Evolutionary conservation across 176 grass and related monocot species (phyloP).

Genomic region (Rhynchospora tenuis): DNA sequence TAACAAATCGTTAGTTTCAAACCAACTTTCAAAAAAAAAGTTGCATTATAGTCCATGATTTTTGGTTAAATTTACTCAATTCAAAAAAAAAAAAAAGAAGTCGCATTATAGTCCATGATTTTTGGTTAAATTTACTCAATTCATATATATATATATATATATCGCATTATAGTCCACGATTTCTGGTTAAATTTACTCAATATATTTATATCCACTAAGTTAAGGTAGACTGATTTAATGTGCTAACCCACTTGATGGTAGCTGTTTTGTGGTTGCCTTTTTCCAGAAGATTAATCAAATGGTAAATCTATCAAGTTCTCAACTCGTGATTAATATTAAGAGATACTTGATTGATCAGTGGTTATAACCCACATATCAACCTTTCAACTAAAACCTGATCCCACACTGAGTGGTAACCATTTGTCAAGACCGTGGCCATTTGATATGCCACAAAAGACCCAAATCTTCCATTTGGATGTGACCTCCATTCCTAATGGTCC

Average conservation of each 20-base stretch:
- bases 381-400: not conserved
- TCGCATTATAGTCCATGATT: no score
- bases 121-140: no score
- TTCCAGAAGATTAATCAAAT: not conserved
- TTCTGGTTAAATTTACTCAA: no score
- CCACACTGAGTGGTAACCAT: not conserved
- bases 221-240: not conserved
- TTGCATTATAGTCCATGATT: no score
- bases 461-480: not conserved
- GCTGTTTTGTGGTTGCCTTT: no score
- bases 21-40: no score
- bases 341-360: not conserved
- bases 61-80: no score
- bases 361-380: not conserved
- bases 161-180: no score
- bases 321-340: not conserved
- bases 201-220: no score
- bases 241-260: not conserved
- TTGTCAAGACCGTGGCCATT: not conserved
- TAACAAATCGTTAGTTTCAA: no score
- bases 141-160: no score
- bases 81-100: no score
- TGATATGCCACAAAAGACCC: not conserved
- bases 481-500: not conserved
- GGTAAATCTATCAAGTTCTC: not conserved